A percentile compares a stretch with the other conserved stretches of the same genome.
These are phyloP conservation scores for Phoma sp. DNA, from an alignment of 2,329 filamentous ascomycete species.

Conservation along the genomic window DNA sequence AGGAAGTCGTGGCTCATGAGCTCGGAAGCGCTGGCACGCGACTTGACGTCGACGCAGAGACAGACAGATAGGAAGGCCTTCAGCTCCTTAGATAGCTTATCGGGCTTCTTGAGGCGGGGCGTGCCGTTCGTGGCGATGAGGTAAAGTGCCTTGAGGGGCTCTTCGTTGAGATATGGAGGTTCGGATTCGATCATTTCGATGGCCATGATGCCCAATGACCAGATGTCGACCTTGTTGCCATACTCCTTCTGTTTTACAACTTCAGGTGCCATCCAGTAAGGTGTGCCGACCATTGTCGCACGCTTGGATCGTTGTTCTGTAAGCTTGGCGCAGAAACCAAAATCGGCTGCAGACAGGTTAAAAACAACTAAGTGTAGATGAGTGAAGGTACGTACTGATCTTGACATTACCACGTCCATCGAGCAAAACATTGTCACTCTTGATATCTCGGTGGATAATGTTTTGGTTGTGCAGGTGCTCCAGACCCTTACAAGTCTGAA, in stretches of 20 bases:
- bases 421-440: constrained; percentile 96
- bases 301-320: constrained; percentile 97
- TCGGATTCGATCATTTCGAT: constrained; percentile 99
- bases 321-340: constrained; percentile 98
- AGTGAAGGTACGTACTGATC: constrained; percentile 72
- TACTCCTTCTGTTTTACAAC: constrained; percentile 99
- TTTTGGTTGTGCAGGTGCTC: constrained; percentile 94
- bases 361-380: neutral
- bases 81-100: constrained; percentile 96
- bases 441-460: constrained; percentile 99
- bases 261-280: constrained; percentile 99
- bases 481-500: constrained; percentile 89
- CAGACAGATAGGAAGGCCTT: constrained; percentile 97
- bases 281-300: constrained; percentile 98
- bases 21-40: constrained; percentile 88
- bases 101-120: constrained; percentile 94
- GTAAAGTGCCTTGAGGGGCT: constrained; percentile 95
- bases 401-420: constrained; percentile 96
- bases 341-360: constrained; percentile 73
- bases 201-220: constrained; percentile 98
- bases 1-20: constrained; percentile 92
- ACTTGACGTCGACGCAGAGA: constrained; percentile 95
- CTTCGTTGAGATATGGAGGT: constrained; percentile 96
- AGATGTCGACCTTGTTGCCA: constrained; percentile 97
- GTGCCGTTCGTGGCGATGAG: constrained; percentile 98